Evolutionary conservation across 2,329 filamentous ascomycete genomes (phyloP).

Genomic region (Talaromyces rugulosus): DNA sequence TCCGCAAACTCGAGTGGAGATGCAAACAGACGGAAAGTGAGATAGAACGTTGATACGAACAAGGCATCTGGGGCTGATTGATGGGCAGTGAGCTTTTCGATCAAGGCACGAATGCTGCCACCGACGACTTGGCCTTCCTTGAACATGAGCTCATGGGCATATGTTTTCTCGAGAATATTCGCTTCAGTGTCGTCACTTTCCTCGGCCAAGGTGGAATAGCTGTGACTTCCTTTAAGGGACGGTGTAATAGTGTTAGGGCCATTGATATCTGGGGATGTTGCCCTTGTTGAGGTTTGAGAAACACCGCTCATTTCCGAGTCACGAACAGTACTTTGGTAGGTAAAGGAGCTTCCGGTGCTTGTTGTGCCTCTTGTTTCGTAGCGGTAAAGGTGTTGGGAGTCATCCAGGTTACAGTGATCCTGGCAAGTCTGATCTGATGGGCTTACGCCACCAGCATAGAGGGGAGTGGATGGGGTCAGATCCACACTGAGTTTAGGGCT

Average conservation of each 20-base stretch:
- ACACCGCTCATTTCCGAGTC: slow-evolving; percentile 76
- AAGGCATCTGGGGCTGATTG: slow-evolving; percentile 87
- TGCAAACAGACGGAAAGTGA: slow-evolving; percentile 92
- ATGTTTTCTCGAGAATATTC: slow-evolving; percentile 85
- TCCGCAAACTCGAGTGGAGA: slow-evolving; percentile 74
- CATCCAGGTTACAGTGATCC: slow-evolving; percentile 29
- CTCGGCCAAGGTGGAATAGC: slow-evolving; percentile 62
- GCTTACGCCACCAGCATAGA: slow-evolving; percentile 23
- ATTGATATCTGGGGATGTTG: slow-evolving; percentile 74
- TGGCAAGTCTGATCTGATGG: slow-evolving; percentile 30
- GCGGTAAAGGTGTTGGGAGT: slow-evolving; percentile 40
- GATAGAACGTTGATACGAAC: slow-evolving; percentile 92
- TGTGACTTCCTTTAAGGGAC: slow-evolving; percentile 66
- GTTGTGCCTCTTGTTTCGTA: slow-evolving; percentile 67
- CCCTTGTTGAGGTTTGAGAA: slow-evolving; percentile 79
- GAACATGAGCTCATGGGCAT: slow-evolving; percentile 86
- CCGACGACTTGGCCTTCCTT: slow-evolving; percentile 94
- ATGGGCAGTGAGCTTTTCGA: slow-evolving; percentile 91
- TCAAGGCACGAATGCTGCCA: slow-evolving; percentile 80
- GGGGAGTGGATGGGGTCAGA: slow-evolving; percentile 21
- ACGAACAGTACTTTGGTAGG: slow-evolving; percentile 66
- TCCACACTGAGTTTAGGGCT: slow-evolving; percentile 26
- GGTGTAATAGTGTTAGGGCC: slow-evolving; percentile 53
- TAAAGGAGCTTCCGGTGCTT: slow-evolving; percentile 73
- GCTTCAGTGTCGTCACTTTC: slow-evolving; percentile 76